Base-by-base conservation (phyloP, 805 yeast genomes). In the Suhomyces sp. region DNA sequence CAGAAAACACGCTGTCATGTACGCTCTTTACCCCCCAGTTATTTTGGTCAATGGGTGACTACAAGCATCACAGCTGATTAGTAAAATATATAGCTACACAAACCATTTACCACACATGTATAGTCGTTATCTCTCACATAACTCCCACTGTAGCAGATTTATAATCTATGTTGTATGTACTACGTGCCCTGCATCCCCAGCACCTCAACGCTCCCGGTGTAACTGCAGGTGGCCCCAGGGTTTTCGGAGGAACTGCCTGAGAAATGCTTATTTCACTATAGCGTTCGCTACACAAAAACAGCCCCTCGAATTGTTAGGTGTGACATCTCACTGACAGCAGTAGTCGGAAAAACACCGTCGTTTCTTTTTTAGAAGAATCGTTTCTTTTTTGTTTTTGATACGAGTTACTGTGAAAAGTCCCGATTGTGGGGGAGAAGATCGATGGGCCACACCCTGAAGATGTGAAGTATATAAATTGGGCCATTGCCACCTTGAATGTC, bases 321-420 rank as follows among this genome's bases (percentile, higher is more conserved):
- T 29, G 33, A 10, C 33, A 29, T 12, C 36, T 33, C 36, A n/a
- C 36, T 33, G 36, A 40, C n/a, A 8, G 17, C 19, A 40, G 44
- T 17, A 19, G 22, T 26, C 55, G 50, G 55, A 48, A 46, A 49
- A 51, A 52, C 46, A 44, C 26, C 26, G 15, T 47, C 50, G 55
- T 52, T 52, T 52, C 55, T 52, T 52, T 52, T 52, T 48, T 12
- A 22, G 8, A 10, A 29, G 33, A n/a, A 17, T n/a, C n/a, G 36
- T 33, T 33, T 33, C 36, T 33, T 33, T 33, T 33, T 33, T 6
- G 2, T 6, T 33, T 33, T 33, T 33, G 36, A 8, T 27, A 33
- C 36, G 17, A 33, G 36, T n/a, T 33, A 33, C 17, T 17, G 33
- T 33, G 36, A 33, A 33, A 33, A 33, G 36, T 6, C 33, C 17